phyloP scores from a whole-genome alignment of 805 yeast species.

The Yarrowia porcina region DNA sequence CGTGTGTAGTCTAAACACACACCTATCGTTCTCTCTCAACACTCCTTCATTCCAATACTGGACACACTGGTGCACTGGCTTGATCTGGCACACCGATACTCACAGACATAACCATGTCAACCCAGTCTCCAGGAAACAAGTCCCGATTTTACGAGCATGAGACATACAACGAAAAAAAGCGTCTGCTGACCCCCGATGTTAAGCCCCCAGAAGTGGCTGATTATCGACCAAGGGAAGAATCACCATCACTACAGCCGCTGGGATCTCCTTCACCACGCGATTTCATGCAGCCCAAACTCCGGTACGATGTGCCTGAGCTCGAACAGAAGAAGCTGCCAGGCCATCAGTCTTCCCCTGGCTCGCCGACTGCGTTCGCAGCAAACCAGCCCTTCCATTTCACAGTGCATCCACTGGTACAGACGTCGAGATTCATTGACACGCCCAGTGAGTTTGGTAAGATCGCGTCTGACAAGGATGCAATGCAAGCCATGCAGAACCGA shows the following conservation, averaged over 20 bases:
- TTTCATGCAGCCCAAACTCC: not conserved
- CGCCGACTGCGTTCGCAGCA: not conserved
- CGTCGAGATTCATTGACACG: not conserved
- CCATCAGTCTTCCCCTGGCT: not conserved
- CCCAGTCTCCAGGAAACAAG: not conserved
- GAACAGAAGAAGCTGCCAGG: not conserved
- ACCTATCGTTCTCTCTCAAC: too few species aligned
- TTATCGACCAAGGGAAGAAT: not conserved
- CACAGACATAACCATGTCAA: not conserved
- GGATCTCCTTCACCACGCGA: not conserved
- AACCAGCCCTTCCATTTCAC: not conserved
- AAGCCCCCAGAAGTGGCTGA: not conserved
- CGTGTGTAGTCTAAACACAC: not conserved
- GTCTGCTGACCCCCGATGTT: not conserved
- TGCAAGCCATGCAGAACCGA: constrained; percentile 26
- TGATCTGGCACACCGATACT: too few species aligned
- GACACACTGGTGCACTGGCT: too few species aligned
- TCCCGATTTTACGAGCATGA: constrained; percentile 3
- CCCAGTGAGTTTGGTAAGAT: not conserved
- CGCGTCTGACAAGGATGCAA: not conserved
- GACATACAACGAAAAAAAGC: not conserved
- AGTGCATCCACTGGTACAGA: constrained; percentile 9
- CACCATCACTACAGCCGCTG: not conserved
- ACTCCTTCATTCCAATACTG: not conserved
- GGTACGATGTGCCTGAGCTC: not conserved